Base-by-base conservation (phyloP, 805 yeast species). In the Pichia sporocuriosa region DNA sequence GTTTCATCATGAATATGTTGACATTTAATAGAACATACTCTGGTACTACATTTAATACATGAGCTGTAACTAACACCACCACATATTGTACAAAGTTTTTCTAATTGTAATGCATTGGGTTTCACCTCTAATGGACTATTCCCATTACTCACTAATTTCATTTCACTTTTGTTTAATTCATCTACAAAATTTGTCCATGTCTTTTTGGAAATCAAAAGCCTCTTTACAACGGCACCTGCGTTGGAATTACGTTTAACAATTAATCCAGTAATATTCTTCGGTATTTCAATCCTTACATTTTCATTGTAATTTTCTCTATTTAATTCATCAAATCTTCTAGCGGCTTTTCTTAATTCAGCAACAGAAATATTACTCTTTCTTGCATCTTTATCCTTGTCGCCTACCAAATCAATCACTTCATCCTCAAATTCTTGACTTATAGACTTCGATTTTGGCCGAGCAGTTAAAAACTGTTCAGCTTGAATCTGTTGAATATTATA, bases 281-380 rank as follows among this genome's bases (percentile, higher is more conserved):
- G 73, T 13, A 69, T 49, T 19, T 69, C 75, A 17, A 67, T 54
- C 35, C 59, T 57, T 13, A 46, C 33, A 20, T 49, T 46, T 22
- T 68, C 73, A 48, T 61, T 68, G 47, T 67, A 70, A 44, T 69
- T 69, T 52, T 70, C 75, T 22, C 65, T 50, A 41, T 66, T 69
- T 17, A 70, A 50, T 44, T 69, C 73, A 2, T 57, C 61, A 39
- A 68, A 65, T 35, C 75, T 49, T 44, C 64, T 66, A 13, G 53
- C 51, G 1, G 68, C 63, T 36, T 59, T 61, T 47, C 61, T 63
- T 47, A 61, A 57, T 37, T 63, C 70, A 9, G 50, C 42, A 2
- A 55, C 52, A 2, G 47, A 35, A 24, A 55, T 20, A 43, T 31
- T 39, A 35, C 13, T 7, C 20, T 27, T 16, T 26, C 43, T 23